Evolutionary conservation across 148 eudicot genomes (phyloP), one percentile per base, ranked within the genome.

Genomic region (Cornus florida): DNA sequence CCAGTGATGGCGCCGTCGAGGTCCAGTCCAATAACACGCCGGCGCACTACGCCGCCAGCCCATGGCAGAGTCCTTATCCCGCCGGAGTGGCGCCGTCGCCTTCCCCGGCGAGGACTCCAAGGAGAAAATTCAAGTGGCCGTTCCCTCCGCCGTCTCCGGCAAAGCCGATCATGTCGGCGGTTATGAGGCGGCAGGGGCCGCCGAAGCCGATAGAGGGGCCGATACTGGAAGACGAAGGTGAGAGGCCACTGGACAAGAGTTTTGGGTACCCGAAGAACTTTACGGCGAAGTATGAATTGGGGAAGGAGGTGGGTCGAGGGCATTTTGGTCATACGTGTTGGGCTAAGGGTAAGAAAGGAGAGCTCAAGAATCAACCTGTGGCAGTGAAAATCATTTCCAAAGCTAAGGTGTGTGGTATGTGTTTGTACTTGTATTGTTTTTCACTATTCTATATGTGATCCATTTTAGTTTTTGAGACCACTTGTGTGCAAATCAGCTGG

Each of bases 81-180:
- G 90, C 93, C 64, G 98, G 99, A 10, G 86, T 92, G 1, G 87
- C 86, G 20, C 98, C 97, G 73, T 86, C 86, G 16, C 98, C 97
- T 72, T 87, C 96, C 72, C 96, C 98, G 82, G 90, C 89, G 76
- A 84, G 93, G 78, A 91, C 97, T 10, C 96, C 98, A 6, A 83
- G 90, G 41, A 69, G 89, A 79, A 73, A 80, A 41, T 82, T 93
- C 81, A 88, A 85, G 80, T 92, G 98, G 97, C 99, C 99, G 22
- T 90, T 96, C 35, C 99, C 99, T 14, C 99, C 99, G 35, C 99
- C 99, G 77, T 96, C 99, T 6, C 99, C 98, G 81, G 99, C 99
- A 78, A 96, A 91, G 90, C 99, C 97, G 77, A 96, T 96, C 74
- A 92, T 91, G 92, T 92, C 97, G 69, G 91, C 94, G 78, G 67